Percentiles rank a stretch among this genome's conserved stretches.
Evolutionary conservation across 768 basidiomycete genomes (phyloP).

Genomic region (Mycena belliarum): DNA sequence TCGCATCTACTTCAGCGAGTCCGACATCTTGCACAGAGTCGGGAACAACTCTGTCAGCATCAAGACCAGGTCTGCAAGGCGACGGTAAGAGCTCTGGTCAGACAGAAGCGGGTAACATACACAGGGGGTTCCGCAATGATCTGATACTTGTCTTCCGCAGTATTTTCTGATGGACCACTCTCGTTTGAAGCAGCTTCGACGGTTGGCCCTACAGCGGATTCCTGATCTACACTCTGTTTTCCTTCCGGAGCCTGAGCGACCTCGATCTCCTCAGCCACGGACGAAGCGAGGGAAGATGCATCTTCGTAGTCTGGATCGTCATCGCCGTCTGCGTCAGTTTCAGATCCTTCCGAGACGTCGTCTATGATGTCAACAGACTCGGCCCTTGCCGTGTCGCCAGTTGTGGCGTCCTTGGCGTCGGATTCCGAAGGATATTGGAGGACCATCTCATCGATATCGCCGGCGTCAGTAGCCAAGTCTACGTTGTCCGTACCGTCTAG

Average conservation of each 20-base stretch:
- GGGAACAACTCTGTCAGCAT: not conserved
- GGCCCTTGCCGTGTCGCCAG: not conserved
- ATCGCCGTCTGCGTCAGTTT: conserved; percentile 39
- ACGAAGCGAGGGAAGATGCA: conserved; percentile 4
- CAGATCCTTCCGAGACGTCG: conserved; percentile 20
- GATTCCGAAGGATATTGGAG: not conserved
- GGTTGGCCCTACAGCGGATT: no score
- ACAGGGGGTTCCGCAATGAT: not conserved
- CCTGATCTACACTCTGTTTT: not conserved
- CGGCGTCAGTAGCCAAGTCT: not conserved
- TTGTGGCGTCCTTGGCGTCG: not conserved
- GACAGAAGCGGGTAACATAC: not conserved
- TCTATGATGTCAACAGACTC: not conserved
- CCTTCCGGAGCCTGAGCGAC: not conserved
- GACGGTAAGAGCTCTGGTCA: no score
- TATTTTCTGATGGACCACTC: not conserved
- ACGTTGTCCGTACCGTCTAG: no score
- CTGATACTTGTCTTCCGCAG: not conserved
- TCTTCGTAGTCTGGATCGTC: conserved; percentile 35
- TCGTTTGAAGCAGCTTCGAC: not conserved
- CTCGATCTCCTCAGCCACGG: not conserved
- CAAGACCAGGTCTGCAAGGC: not conserved
- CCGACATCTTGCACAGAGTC: not conserved
- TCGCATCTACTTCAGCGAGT: not conserved
- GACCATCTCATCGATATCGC: conserved; percentile 1